Base-by-base conservation (phyloP, 208 protist species). In the Leptomonas pyrrhocoris region DNA sequence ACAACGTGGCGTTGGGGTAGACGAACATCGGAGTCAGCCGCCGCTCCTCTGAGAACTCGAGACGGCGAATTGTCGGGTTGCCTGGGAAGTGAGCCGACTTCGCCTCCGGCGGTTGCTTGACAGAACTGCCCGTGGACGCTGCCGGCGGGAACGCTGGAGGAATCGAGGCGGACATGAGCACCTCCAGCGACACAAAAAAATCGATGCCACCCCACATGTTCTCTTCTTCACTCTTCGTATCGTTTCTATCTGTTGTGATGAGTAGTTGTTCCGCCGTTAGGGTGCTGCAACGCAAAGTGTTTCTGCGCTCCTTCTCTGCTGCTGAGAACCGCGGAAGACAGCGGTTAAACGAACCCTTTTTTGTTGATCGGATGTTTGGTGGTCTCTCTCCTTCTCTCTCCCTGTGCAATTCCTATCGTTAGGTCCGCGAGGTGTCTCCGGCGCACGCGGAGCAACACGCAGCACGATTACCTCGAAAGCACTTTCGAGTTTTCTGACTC, bases 101-200 rank as follows among this genome's bases (percentile, higher is more conserved):
- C 42, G 18, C 21, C 57, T 27, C 49, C 8, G 2, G 71, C 73
- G 9, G 81, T 56, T 45, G 31, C 16, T 31, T 50, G 60, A 8
- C 31, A 12, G 46, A 12, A 45, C 46, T 45, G 60, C 8, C n/a
- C 4, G 38, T 16, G n/a, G 68, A 46, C 25, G 43, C 36, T 27
- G 25, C 42, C 23, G 18, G 42, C 21, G 15, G 36, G 28, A 77
- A 57, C 38, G 34, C 54, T 0, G 62, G 6, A 1, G 71, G 71
- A 12, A 77, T 43, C 36, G 56, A 49, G 58, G 88, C 83, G 9
- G 74, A 73, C 2, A 90, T 67, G 38, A 95, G 79, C 5, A 80
- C 77, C 57, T 93, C 81, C 1, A 81, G 68, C 31, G 72, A 79
- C 60, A 93, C 81, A 48, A 90, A 95, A 55, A 92, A 93, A n/a